Evolutionary conservation across 768 basidiomycete species (phyloP).

Genomic region (Mycena rosella): DNA sequence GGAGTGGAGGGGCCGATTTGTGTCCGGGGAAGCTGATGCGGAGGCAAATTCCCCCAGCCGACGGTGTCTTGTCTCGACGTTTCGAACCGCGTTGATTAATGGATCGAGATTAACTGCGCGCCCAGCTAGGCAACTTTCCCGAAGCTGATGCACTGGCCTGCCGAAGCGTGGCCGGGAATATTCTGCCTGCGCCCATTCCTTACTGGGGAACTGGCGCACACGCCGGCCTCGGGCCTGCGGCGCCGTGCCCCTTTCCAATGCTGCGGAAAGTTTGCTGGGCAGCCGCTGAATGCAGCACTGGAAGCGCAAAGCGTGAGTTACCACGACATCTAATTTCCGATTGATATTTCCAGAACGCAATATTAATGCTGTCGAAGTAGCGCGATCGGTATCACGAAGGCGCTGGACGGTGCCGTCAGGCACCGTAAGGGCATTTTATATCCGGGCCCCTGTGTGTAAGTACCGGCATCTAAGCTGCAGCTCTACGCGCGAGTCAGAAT

Average conservation of each 20-base stretch:
- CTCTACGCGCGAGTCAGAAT: no score
- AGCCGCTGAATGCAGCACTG: no score
- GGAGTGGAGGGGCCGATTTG: no score
- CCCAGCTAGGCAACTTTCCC: constrained; percentile 29
- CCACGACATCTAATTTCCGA: constrained; percentile 13
- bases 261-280: constrained; percentile 2
- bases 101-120: not conserved
- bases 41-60: constrained; percentile 16
- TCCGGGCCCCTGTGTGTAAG: constrained; percentile 27
- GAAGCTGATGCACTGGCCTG: constrained; percentile 14
- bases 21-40: constrained; percentile 14
- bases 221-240: constrained; percentile 5
- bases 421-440: constrained; percentile 21
- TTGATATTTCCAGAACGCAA: constrained; percentile 22
- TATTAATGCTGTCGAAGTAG: not conserved
- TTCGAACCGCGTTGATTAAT: not conserved
- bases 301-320: no score
- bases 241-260: constrained; percentile 4
- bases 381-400: constrained; percentile 17
- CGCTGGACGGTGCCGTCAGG: constrained; percentile 32
- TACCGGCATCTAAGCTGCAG: constrained; percentile 27
- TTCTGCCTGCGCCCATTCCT: not conserved
- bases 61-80: constrained; percentile 17
- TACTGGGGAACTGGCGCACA: not conserved
- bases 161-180: not conserved